Base-by-base conservation (phyloP, 2,329 filamentous ascomycete species). In the Sporothrix humicola region DNA sequence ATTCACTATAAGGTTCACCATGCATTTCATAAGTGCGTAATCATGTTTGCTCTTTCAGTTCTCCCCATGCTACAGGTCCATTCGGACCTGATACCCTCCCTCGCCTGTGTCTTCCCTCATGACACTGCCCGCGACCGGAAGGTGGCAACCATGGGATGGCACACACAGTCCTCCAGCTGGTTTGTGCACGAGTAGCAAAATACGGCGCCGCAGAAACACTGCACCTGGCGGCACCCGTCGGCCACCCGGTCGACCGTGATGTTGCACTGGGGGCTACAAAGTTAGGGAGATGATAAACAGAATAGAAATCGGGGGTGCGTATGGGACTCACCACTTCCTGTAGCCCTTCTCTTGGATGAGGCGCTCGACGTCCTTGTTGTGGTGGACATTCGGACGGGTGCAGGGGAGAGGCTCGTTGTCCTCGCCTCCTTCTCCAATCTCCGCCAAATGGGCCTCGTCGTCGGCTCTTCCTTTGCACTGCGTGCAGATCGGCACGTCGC, bases 381-480 rank as follows among this genome's bases (percentile, higher is more conserved):
- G 15, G 66, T 69, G 66, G 17, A 69, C 17, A 48, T 54, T 69
- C 48, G 66, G 66, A 17, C 66, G 66, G 12, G 26, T 54, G 26
- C 66, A 69, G 15, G 26, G 48, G 42, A 66, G 42, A 5, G 61
- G 59, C 8, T 8, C n/a, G 59, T 20, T 42, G 59, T 44, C 15
- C 37, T 42, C 61, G 5, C 15, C 8, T 15, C 20, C 31, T 37
- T 37, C 31, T 37, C 31, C 31, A 6, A 37, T 37, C 31, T 37
- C 31, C 7, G 2, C 3, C 31, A 7, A 4, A 17, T 69, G 66
- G 46, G 26, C 66, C 7, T 37, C 46, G 10, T 69, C 66, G 26
- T 69, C 66, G 3, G 66, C 66, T 4, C 48, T 23, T 15, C 66
- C 66, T 37, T 69, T 69, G 66, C 66, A 69, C 48, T 69, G 66